These are phyloP conservation scores for Termitomyces sp. DNA, from an alignment of 768 basidiomycete species.

Conservation along the genomic window DNA sequence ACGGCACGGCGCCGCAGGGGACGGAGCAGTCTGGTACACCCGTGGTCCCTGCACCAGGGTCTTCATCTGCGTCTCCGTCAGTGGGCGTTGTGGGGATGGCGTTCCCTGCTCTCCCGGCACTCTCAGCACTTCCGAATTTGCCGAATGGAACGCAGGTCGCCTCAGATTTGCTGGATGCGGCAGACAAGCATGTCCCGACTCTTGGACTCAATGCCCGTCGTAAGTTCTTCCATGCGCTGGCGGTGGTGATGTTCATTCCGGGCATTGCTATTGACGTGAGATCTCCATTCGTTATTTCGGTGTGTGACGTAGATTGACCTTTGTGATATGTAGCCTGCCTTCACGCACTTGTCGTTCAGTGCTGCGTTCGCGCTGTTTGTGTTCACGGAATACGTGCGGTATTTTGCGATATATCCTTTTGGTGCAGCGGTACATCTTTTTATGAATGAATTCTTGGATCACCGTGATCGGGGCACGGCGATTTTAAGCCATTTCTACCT, in stretches of 20 bases:
- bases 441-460: slow-evolving; percentile 96
- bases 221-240: slow-evolving; percentile 96
- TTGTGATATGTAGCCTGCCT: slow-evolving; percentile 70
- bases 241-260: slow-evolving; percentile 95
- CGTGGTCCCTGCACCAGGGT: slow-evolving; percentile 2
- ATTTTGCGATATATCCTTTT: slow-evolving; percentile 97
- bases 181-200: slow-evolving; percentile 88
- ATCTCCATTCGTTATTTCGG: slow-evolving; percentile 38
- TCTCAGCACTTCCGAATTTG: slow-evolving; percentile 46
- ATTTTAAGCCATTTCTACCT: slow-evolving; percentile 98
- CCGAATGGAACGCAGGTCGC: slow-evolving; percentile 53
- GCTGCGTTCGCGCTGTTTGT: slow-evolving; percentile 93
- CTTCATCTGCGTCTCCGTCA: slow-evolving; percentile 9
- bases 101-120: slow-evolving; percentile 44
- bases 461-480: slow-evolving; percentile 92
- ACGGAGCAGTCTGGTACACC: slow-evolving; percentile 3
- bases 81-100: slow-evolving; percentile 29
- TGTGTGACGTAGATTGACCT: slow-evolving; percentile 13
- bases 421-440: slow-evolving; percentile 92
- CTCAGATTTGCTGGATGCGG: slow-evolving; percentile 72
- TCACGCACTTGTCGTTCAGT: slow-evolving; percentile 92
- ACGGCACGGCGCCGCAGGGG: slow-evolving; percentile 9
- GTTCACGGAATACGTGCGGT: slow-evolving; percentile 96
- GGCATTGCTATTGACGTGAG: slow-evolving; percentile 82
- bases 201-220: slow-evolving; percentile 87